Conservation (phyloP, 78 protist genomes). For the Bodo saltans region DNA sequence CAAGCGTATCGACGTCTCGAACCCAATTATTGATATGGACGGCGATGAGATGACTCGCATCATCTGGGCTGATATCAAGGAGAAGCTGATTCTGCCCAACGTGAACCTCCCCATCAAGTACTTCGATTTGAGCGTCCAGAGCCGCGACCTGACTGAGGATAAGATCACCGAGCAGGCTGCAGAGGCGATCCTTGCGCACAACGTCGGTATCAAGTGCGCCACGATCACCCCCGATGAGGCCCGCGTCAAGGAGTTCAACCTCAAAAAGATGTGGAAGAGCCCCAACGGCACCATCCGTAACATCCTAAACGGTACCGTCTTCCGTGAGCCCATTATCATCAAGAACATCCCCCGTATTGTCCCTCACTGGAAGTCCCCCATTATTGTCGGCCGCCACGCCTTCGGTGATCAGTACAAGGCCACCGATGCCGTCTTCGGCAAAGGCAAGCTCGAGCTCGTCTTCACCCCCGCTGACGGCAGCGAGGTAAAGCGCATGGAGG, state of each 20-base stretch:
- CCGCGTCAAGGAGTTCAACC: slow-evolving; percentile 68
- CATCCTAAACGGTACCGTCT: slow-evolving; percentile 85
- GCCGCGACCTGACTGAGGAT: slow-evolving; percentile 49
- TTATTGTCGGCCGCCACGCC: slow-evolving; percentile 85
- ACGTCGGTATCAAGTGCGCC: slow-evolving; percentile 93
- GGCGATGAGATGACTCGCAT: slow-evolving; percentile 75
- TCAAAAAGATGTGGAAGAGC: slow-evolving; percentile 81
- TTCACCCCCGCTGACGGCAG: slow-evolving; percentile 67
- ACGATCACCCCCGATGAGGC: slow-evolving; percentile 90
- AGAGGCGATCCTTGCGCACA: slow-evolving; percentile 60
- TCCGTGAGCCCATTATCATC: slow-evolving; percentile 88
- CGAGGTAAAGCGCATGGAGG: slow-evolving; percentile 40
- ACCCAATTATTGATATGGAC: slow-evolving; percentile 68
- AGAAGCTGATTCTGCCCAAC: slow-evolving; percentile 54
- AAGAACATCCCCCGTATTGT: slow-evolving; percentile 80
- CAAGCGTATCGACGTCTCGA: slow-evolving; percentile 41
- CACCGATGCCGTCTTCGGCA: slow-evolving; percentile 56
- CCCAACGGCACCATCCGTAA: slow-evolving; percentile 94
- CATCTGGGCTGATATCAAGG: slow-evolving; percentile 79
- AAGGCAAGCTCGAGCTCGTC: slow-evolving; percentile 50
- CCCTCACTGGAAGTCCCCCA: slow-evolving; percentile 71
- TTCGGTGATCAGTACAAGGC: slow-evolving; percentile 83
- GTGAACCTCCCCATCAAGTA: slow-evolving; percentile 34
- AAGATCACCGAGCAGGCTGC: slow-evolving; percentile 76
- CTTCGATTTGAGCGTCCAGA: slow-evolving; percentile 41